Percentiles rank a stretch among this genome's conserved stretches.
These are phyloP conservation scores for Mycothermus thermophilus DNA, from an alignment of 495 filamentous ascomycete species.

Conservation along the genomic window DNA sequence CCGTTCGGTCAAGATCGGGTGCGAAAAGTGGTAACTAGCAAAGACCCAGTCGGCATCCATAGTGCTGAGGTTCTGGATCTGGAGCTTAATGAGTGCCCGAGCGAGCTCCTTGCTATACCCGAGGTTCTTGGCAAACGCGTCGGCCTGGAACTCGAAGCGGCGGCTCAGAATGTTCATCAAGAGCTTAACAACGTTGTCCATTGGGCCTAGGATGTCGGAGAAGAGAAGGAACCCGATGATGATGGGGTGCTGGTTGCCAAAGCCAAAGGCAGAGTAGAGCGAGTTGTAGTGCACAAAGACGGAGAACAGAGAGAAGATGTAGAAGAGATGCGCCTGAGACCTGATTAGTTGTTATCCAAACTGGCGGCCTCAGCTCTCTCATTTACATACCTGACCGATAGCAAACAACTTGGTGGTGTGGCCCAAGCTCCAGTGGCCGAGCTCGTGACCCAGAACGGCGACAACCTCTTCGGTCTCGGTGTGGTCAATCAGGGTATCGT, in stretches of 20 bases:
- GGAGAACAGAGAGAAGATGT: constrained; percentile 90
- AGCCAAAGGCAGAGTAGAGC: constrained; percentile 82
- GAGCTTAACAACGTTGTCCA: constrained; percentile 84
- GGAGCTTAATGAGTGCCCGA: constrained; percentile 82
- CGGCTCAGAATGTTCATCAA: constrained; percentile 92
- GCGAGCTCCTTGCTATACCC: constrained; percentile 82
- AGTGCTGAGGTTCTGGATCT: constrained; percentile 92
- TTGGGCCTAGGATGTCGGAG: constrained; percentile 80
- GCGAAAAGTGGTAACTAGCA: constrained; percentile 94
- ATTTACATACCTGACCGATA: constrained; percentile 65
- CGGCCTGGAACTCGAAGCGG: constrained; percentile 88
- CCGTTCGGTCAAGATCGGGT: constrained; percentile 89
- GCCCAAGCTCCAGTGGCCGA: constrained; percentile 91
- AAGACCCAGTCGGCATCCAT: constrained; percentile 99
- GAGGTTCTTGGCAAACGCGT: constrained; percentile 70
- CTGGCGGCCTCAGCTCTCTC: not conserved
- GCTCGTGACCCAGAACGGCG: constrained; percentile 85
- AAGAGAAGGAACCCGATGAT: constrained; percentile 95
- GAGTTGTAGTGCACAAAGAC: constrained; percentile 93
- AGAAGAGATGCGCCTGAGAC: constrained; percentile 63
- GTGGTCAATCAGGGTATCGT: constrained; percentile 94
- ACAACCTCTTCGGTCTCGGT: constrained; percentile 82
- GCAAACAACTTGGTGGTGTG: constrained; percentile 87
- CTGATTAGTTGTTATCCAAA: constrained; percentile 15
- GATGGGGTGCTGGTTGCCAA: constrained; percentile 71